Conservation (phyloP, 2,329 filamentous ascomycete genomes). For the Monilinia fructicola region DNA sequence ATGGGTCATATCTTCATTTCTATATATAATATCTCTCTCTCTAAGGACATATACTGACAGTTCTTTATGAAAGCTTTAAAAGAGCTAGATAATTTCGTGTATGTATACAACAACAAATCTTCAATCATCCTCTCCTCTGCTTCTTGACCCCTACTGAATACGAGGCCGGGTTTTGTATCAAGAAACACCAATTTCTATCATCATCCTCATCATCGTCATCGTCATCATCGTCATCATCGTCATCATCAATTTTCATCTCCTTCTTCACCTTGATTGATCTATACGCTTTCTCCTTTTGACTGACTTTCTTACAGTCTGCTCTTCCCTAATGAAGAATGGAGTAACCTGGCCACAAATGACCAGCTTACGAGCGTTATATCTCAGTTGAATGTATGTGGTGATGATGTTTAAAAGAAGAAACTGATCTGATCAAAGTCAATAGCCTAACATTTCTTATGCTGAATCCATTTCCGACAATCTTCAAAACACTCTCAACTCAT, state of each 20-base stretch:
- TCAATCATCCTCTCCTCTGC: neutral
- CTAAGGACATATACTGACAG: constrained; percentile 1
- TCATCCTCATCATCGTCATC: neutral
- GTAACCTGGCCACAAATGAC: constrained; percentile 26
- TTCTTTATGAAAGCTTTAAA: constrained; percentile 32
- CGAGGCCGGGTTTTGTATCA: neutral
- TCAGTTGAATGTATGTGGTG: constrained; percentile 34
- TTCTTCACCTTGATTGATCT: constrained; percentile 1
- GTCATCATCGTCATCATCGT: neutral
- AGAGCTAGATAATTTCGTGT: constrained; percentile 38
- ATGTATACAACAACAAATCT: constrained; percentile 25
- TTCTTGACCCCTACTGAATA: neutral
- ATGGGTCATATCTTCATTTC: constrained; percentile 1
- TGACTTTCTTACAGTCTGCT: constrained; percentile 34
- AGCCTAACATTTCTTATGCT: constrained; percentile 39
- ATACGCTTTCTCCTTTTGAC: constrained; percentile 2
- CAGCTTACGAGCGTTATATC: constrained; percentile 29
- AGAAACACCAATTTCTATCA: neutral
- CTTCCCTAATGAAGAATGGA: constrained; percentile 39
- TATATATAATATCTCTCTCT: constrained; percentile 22
- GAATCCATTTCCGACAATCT: constrained; percentile 56
- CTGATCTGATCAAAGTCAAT: constrained; percentile 7
- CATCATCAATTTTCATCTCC: neutral
- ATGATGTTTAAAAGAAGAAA: neutral
- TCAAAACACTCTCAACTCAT: constrained; percentile 72